These are phyloP conservation scores for Serendipita sp. DNA, from an alignment of 768 basidiomycete species.

Conservation along the genomic window DNA sequence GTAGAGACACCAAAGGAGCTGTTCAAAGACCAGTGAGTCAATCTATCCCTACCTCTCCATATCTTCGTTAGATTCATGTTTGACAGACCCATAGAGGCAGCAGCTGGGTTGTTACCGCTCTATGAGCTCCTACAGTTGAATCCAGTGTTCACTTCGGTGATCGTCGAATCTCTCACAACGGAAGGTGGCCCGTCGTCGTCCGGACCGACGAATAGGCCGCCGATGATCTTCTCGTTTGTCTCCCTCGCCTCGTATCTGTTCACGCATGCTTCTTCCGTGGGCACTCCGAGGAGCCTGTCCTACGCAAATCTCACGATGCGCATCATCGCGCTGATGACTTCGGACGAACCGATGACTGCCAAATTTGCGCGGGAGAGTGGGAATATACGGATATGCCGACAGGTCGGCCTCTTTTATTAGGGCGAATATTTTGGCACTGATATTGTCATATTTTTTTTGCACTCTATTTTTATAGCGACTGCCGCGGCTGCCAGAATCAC, in stretches of 20 bases:
- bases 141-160: conserved; percentile 29
- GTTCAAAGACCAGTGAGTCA: conserved; percentile 38
- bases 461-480: conserved; percentile 23
- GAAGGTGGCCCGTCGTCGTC: not conserved
- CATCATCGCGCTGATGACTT: conserved; percentile 33
- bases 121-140: conserved; percentile 45
- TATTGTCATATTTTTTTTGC: conserved; percentile 8
- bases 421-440: too few species aligned
- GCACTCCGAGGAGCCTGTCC: conserved; percentile 38
- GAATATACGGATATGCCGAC: conserved; percentile 41
- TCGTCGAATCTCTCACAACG: conserved; percentile 23
- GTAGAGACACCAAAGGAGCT: conserved; percentile 33
- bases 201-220: conserved; percentile 17
- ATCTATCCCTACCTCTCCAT: not conserved
- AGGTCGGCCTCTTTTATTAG: conserved; percentile 22
- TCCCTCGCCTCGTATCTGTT: conserved; percentile 48
- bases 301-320: conserved; percentile 46
- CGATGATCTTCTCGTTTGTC: conserved; percentile 32
- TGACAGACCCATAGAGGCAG: conserved; percentile 44
- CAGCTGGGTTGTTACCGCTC: conserved; percentile 39
- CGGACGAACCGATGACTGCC: conserved; percentile 32
- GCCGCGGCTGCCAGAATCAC: conserved; percentile 31
- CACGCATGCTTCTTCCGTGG: conserved; percentile 46
- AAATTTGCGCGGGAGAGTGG: conserved; percentile 26
- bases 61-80: not conserved